These are phyloP conservation scores for Ophiocordyceps australis DNA, from an alignment of 2,329 filamentous ascomycete genomes.

Conservation along the genomic window DNA sequence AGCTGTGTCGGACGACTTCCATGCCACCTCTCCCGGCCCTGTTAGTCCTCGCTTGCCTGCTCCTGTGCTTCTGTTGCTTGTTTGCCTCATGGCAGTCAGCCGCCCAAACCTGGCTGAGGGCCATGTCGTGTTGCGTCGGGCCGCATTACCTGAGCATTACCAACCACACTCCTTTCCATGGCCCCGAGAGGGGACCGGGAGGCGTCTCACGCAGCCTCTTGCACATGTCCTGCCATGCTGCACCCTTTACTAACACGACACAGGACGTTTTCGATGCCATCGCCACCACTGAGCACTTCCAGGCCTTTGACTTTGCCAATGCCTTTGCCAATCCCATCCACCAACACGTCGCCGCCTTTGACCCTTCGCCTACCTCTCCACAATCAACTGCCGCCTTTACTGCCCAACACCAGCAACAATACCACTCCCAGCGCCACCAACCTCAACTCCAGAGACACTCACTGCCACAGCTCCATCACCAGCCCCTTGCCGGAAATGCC, in stretches of 20 bases:
- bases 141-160: conserved; percentile 16
- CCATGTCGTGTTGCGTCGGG: conserved; percentile 3
- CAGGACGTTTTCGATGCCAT: conserved; percentile 32
- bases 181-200: no score
- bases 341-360: conserved; percentile 12
- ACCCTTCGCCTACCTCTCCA: conserved; percentile 34
- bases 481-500: conserved; percentile 6
- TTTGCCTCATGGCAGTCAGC: no score
- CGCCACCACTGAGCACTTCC: conserved; percentile 27
- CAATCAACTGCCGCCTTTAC: conserved; percentile 15
- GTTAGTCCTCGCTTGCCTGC: conserved; percentile 19
- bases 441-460: not conserved
- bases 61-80: not conserved
- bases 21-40: conserved; percentile 29
- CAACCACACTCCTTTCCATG: no score
- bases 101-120: no score
- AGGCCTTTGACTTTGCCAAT: conserved; percentile 22
- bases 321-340: conserved; percentile 18
- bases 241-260: no score
- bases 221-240: no score
- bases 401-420: conserved; percentile 6
- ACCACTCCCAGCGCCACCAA: conserved; percentile 2
- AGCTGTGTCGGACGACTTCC: conserved; percentile 34
- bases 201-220: no score
- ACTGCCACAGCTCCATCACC: conserved; percentile 6